These are phyloP conservation scores for Monilinia polystroma DNA, from an alignment of 2,329 filamentous ascomycete genomes.

Conservation along the genomic window DNA sequence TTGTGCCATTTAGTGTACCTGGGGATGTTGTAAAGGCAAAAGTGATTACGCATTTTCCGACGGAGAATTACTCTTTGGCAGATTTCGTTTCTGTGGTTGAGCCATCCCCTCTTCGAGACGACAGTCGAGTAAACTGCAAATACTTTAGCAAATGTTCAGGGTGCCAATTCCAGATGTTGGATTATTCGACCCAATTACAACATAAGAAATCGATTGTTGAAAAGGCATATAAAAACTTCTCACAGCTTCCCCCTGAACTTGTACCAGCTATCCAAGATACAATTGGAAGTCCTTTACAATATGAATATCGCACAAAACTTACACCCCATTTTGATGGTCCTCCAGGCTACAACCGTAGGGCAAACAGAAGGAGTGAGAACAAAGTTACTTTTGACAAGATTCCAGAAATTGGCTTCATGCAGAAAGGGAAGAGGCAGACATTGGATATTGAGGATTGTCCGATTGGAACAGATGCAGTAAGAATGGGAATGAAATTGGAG, in stretches of 20 bases:
- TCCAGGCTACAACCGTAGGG: conserved; percentile 50
- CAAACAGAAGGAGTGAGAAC: conserved; percentile 50
- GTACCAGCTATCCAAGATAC: conserved; percentile 79
- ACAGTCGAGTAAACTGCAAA: conserved; percentile 72
- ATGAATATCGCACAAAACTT: conserved; percentile 92
- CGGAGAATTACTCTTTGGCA: conserved; percentile 69
- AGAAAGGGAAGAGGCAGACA: conserved; percentile 75
- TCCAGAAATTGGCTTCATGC: conserved; percentile 86
- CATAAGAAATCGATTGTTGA: conserved; percentile 86
- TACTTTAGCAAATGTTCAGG: conserved; percentile 89
- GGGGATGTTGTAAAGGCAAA: conserved; percentile 80
- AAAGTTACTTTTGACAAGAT: conserved; percentile 59
- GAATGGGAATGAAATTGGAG: conserved; percentile 75
- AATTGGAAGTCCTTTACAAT: conserved; percentile 85
- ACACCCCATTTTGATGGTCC: conserved; percentile 94
- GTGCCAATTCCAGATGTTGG: conserved; percentile 97
- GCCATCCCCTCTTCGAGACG: conserved; percentile 74
- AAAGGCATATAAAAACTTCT: conserved; percentile 90
- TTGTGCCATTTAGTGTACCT: conserved; percentile 84
- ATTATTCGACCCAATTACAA: conserved; percentile 79
- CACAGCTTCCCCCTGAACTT: conserved; percentile 70
- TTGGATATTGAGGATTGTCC: conserved; percentile 97
- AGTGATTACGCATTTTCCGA: conserved; percentile 67
- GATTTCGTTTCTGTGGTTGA: conserved; percentile 78
- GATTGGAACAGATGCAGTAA: conserved; percentile 84